Percentiles rank a stretch among this genome's conserved stretches.
phyloP scores from a whole-genome alignment of 164 flowering plant genomes.

The Santalum album region DNA sequence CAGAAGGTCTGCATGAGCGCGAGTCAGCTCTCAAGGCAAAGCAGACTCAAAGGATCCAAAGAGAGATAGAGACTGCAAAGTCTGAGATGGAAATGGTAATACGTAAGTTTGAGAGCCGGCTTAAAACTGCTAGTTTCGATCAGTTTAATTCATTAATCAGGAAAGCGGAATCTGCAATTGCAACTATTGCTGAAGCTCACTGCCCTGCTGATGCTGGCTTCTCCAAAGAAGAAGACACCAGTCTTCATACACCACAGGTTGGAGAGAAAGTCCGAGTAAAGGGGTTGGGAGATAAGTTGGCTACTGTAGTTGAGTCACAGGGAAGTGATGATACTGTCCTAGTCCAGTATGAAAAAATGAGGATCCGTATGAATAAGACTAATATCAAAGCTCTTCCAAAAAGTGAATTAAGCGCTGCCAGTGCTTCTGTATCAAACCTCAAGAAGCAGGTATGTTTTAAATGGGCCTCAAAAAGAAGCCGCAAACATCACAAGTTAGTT shows the following conservation, averaged over 20 bases:
- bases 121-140: conserved; percentile 32
- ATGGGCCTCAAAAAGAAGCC: neutral
- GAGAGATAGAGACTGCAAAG: conserved; percentile 43
- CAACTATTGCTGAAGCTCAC: conserved; percentile 50
- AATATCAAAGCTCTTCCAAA: conserved; percentile 32
- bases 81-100: conserved; percentile 48
- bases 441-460: conserved; percentile 40
- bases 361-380: conserved; percentile 44
- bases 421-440: conserved; percentile 14
- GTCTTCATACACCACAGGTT: conserved; percentile 37
- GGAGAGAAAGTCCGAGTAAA: conserved; percentile 69
- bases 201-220: conserved; percentile 16
- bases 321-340: conserved; percentile 54
- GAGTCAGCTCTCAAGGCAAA: conserved; percentile 53
- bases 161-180: conserved; percentile 61
- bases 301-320: conserved; percentile 66
- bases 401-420: conserved; percentile 16
- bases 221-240: conserved; percentile 13
- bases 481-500: too few species aligned
- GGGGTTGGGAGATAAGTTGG: conserved; percentile 62
- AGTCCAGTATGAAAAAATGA: conserved; percentile 70
- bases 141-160: conserved; percentile 38
- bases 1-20: conserved; percentile 63
- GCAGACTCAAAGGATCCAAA: conserved; percentile 36
- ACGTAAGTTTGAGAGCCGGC: conserved; percentile 48